Conservation (phyloP, 2,329 filamentous ascomycete genomes). For the Alternaria solani region DNA sequence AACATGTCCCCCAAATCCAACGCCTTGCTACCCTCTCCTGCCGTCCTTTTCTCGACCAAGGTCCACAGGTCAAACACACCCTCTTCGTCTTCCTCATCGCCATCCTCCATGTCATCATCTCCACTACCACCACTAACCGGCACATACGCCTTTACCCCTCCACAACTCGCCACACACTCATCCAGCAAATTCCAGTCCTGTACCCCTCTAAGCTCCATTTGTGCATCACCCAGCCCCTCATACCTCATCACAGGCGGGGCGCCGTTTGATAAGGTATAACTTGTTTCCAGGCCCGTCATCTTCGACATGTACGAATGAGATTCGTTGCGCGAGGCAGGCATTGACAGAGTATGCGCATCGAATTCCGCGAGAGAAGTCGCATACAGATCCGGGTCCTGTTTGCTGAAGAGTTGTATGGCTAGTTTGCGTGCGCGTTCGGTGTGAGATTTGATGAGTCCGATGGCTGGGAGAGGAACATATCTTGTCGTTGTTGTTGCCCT, state of each 20-base stretch:
- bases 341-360: slow-evolving; percentile 1
- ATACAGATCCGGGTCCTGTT: background rate
- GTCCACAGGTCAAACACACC: slow-evolving; percentile 31
- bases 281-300: background rate
- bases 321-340: background rate
- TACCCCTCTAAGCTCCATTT: background rate
- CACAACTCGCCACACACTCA: slow-evolving; percentile 28
- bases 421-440: slow-evolving; percentile 23
- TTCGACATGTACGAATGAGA: background rate
- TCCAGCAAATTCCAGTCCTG: slow-evolving; percentile 22
- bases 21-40: background rate
- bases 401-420: background rate
- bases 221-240: slow-evolving; percentile 19
- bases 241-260: slow-evolving; percentile 23
- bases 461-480: slow-evolving; percentile 34
- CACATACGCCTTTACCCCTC: slow-evolving; percentile 24
- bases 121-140: background rate
- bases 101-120: slow-evolving; percentile 2
- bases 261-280: slow-evolving; percentile 24
- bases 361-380: slow-evolving; percentile 1
- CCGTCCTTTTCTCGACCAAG: slow-evolving; percentile 10
- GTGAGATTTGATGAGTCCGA: slow-evolving; percentile 35
- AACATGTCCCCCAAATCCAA: slow-evolving; percentile 18
- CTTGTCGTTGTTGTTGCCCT: background rate
- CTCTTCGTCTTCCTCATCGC: slow-evolving; percentile 4